Base-by-base conservation (phyloP, 768 basidiomycete genomes). In the Crepidotus variabilis region DNA sequence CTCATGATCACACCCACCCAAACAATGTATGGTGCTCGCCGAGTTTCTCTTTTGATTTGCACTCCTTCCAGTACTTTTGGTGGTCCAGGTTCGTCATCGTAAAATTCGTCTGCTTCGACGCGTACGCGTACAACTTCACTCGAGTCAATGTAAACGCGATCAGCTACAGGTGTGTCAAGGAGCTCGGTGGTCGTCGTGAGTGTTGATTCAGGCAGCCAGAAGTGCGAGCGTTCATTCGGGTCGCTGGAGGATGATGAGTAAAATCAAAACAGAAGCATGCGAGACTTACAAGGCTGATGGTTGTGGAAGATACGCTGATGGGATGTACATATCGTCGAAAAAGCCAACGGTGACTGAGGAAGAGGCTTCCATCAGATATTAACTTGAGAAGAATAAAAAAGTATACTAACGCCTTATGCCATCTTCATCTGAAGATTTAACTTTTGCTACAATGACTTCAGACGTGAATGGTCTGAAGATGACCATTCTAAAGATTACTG, bases 261-360 rank as follows among this genome's bases (percentile, higher is more conserved):
- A 16, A 28, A 14, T 34, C 9, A 14, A 21, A 8, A n/a, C 18
- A 34, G 18, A 48, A 20, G 35, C 11, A 49, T 22, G 21, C 49
- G 7, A 33, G 5, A 70, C 87, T 50, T 67, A 91, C 91, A 92
- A 93, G 2, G 88, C 83, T 36, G 80, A 83, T 23, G 92, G 88
- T 63, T 88, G 83, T 1, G 95, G 94, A 5, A 98, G 83, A 56
- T 92, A 87, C 2, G 81, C 74, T 0, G 81, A 72, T 0, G 94
- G 92, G 47, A 98, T 81, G 66, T 92, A 91, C 21, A 98, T 87
- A 63, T 98, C 94, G 70, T 94, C 92, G 65, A 98, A 98, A 76
- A 98, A 98, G 18, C 88, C 90, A 16, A 97, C 70, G 20, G 88
- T 83, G 23, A 96, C 94, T 96, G 63, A 33, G 54, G 9, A 14